Evolutionary conservation across 225 moss, liverwort and hornwort genomes (phyloP).

Genomic region (Rhytidiadelphus loreus): DNA sequence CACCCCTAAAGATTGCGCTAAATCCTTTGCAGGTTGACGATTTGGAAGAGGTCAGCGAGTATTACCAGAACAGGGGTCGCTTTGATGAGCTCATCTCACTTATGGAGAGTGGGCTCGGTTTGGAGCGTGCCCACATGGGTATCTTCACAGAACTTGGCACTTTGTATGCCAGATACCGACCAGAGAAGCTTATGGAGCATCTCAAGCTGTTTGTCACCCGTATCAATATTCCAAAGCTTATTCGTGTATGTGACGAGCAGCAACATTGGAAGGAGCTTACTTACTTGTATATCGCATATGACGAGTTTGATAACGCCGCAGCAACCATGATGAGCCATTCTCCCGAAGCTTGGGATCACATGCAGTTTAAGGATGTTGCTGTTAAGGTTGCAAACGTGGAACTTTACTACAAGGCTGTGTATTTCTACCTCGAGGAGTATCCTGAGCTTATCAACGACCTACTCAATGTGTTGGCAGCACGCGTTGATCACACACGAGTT

Average conservation of each 20-base stretch:
- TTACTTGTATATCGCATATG: slow-evolving; percentile 94
- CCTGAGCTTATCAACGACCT: slow-evolving; percentile 94
- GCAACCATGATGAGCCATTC: slow-evolving; percentile 99
- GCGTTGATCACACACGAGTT: slow-evolving; percentile 93
- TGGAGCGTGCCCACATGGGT: slow-evolving; percentile 99
- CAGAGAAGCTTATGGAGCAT: slow-evolving; percentile 99
- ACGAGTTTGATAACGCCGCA: slow-evolving; percentile 95
- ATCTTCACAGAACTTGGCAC: slow-evolving; percentile 97
- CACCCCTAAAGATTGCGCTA: not conserved
- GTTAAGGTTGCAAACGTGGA: slow-evolving; percentile 98
- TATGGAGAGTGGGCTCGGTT: slow-evolving; percentile 98
- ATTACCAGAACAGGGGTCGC: slow-evolving; percentile 91
- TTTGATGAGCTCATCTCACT: slow-evolving; percentile 96
- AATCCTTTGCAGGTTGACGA: slow-evolving; percentile 70
- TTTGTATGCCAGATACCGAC: slow-evolving; percentile 82
- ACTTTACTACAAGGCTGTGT: slow-evolving; percentile 86
- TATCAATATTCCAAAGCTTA: slow-evolving; percentile 96
- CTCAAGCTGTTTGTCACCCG: slow-evolving; percentile 91
- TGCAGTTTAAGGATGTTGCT: slow-evolving; percentile 98
- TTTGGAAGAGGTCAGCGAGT: slow-evolving; percentile 95
- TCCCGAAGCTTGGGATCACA: slow-evolving; percentile 98
- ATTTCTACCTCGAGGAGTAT: slow-evolving; percentile 90
- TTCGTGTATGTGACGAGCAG: slow-evolving; percentile 97
- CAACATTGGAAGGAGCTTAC: slow-evolving; percentile 99
- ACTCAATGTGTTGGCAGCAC: slow-evolving; percentile 85